Base-by-base conservation (phyloP, 352 stramenopile genomes). In the Pythium graminicola region DNA sequence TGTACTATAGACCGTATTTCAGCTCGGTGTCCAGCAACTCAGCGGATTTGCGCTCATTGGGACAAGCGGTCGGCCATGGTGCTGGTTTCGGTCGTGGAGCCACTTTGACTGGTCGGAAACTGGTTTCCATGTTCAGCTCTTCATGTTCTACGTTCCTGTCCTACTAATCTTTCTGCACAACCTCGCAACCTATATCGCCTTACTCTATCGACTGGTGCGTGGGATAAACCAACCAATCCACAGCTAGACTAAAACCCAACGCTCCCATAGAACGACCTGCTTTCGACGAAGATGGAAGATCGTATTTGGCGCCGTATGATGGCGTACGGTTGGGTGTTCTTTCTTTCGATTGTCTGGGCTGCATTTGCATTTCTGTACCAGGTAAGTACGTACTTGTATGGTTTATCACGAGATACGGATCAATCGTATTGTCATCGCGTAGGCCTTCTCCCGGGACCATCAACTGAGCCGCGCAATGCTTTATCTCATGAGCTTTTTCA, bases 11-110 rank as follows among this genome's bases (percentile, higher is more conserved):
- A 73, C 72, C 13, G 53, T 87, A 17, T 3, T 61, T 0, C 73
- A 86, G 46, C 57, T 90, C 36, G 59, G 57, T 17, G 32, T 70
- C 5, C 75, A 90, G 54, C 52, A 69, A 0, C 35, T 66, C 16
- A 57, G 64, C 13, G 80, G 80, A 8, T 76, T 72, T 31, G 42
- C 67, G 6, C 36, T 90, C 13, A 54, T 90, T 22, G 79, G 80
- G 3, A 67, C 81, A 40, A 85, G 76, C 23, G 80, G 80, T 0
- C 55, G 78, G 0, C 76, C 76, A 6, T 90, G 80, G 79, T 90
- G 80, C 46, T 88, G 80, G 80, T 69, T 90, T 47, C 76, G 76
- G n/a, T 69, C 68, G 23, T 90, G 75, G 75, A 85, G 60, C 64
- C 66, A 73, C 40, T 71, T 65, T 44, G 54, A 76, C 41, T 90